phyloP scores from a whole-genome alignment of 2,329 filamentous ascomycete species.

The Tetracladium maxilliforme region DNA sequence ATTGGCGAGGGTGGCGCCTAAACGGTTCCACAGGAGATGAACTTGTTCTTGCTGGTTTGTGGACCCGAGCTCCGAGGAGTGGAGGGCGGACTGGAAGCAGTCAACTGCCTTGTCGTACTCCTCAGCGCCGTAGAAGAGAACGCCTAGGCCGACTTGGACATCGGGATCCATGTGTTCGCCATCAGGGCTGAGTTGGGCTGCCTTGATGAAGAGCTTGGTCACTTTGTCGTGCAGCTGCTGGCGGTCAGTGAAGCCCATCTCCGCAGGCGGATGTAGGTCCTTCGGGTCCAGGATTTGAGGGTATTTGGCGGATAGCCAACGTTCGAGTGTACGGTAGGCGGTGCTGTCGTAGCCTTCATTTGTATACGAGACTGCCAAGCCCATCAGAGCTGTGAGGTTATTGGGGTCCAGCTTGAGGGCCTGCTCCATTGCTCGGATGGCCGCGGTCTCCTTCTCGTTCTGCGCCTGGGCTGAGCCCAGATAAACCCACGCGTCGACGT shows the following conservation, averaged over 20 bases:
- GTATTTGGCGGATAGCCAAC: constrained; percentile 94
- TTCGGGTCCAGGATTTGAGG: constrained; percentile 58
- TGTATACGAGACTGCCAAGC: constrained; percentile 88
- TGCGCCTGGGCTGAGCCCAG: constrained; percentile 88
- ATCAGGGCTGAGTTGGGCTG: constrained; percentile 79
- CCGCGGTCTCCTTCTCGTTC: constrained; percentile 95
- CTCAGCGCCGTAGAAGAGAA: constrained; percentile 94
- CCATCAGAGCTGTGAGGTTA: constrained; percentile 86
- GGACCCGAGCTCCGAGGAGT: constrained; percentile 68
- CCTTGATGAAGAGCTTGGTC: constrained; percentile 79
- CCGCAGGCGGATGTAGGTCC: constrained; percentile 58
- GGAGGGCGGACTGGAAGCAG: constrained; percentile 87
- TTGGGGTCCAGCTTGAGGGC: constrained; percentile 76
- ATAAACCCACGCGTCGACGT: constrained; percentile 87
- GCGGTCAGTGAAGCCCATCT: constrained; percentile 89
- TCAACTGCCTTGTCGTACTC: constrained; percentile 98
- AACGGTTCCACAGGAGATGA: constrained; percentile 91
- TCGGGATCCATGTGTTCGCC: constrained; percentile 97
- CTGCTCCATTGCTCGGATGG: constrained; percentile 85
- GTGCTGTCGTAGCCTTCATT: constrained; percentile 98
- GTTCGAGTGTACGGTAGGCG: constrained; percentile 88
- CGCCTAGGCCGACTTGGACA: constrained; percentile 91
- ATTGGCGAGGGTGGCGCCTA: constrained; percentile 92
- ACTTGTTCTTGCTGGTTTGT: constrained; percentile 77
- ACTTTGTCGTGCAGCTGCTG: constrained; percentile 80